Conservation (phyloP, 2,329 filamentous ascomycete genomes). For the Didymella pinodella region DNA sequence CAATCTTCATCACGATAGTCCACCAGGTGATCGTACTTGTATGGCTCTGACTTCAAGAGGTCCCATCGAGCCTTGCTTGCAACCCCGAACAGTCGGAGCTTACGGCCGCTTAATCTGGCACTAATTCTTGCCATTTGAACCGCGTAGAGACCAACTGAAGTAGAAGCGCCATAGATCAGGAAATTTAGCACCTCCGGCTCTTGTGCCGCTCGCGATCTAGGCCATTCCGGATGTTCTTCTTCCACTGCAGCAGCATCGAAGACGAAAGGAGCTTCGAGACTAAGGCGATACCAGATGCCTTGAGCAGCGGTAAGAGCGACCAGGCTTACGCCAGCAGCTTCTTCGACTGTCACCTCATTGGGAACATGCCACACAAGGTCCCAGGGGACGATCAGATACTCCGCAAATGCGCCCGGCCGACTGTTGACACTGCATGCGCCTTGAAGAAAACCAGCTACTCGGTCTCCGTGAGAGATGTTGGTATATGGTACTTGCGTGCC, state of each 20-base stretch:
- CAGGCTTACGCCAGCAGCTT: slow-evolving; percentile 53
- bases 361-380: slow-evolving; percentile 54
- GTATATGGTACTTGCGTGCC: slow-evolving; percentile 22
- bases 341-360: slow-evolving; percentile 40
- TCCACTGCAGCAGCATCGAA: slow-evolving; percentile 23
- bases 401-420: slow-evolving; percentile 57
- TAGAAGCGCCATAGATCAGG: slow-evolving; percentile 47
- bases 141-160: slow-evolving; percentile 46
- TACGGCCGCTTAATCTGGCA: slow-evolving; percentile 24
- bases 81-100: slow-evolving; percentile 36
- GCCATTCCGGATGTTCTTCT: slow-evolving; percentile 26
- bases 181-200: slow-evolving; percentile 22
- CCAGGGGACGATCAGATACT: slow-evolving; percentile 48
- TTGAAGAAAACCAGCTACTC: slow-evolving; percentile 55
- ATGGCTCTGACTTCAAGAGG: slow-evolving; percentile 45
- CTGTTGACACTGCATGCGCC: slow-evolving; percentile 55
- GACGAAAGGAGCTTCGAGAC: slow-evolving; percentile 47
- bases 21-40: slow-evolving; percentile 51
- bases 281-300: slow-evolving; percentile 51
- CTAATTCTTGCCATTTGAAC: slow-evolving; percentile 42
- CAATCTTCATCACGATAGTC: slow-evolving; percentile 51
- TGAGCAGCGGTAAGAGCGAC: slow-evolving; percentile 57
- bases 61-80: slow-evolving; percentile 36
- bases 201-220: background rate
- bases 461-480: slow-evolving; percentile 34